Conservation (phyloP, 73 alveolate species). For the Paramecium biaurelia region DNA sequence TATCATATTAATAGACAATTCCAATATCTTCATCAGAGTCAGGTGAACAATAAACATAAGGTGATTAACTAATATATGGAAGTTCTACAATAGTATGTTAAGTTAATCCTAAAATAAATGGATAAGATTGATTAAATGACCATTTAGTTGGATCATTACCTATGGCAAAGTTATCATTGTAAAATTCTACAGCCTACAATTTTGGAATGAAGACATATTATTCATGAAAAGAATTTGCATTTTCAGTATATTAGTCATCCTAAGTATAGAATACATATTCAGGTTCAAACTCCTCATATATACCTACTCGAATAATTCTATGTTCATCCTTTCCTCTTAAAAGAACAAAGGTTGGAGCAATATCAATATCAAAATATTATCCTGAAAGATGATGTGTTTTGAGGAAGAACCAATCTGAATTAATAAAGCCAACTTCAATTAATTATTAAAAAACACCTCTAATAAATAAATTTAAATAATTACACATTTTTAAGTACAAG, state of each 20-base stretch:
- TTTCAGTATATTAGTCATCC: background rate
- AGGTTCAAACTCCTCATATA: slow-evolving; percentile 14
- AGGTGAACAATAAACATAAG: background rate
- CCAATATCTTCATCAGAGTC: background rate
- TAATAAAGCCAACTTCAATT: background rate
- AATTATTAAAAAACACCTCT: background rate
- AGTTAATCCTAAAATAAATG: slow-evolving; percentile 24
- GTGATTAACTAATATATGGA: background rate
- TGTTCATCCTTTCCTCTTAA: slow-evolving; percentile 29
- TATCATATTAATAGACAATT: background rate
- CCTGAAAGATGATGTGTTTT: background rate
- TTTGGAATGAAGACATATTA: slow-evolving; percentile 24
- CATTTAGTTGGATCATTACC: slow-evolving; percentile 29
- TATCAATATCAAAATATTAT: slow-evolving; percentile 26
- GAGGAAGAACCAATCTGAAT: background rate
- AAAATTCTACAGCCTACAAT: background rate
- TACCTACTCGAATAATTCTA: background rate
- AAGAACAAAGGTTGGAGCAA: background rate
- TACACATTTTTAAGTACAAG: background rate
- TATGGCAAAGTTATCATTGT: background rate
- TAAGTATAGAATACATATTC: background rate
- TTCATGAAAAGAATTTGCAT: slow-evolving; percentile 33
- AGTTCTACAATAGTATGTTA: slow-evolving; percentile 5
- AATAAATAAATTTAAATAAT: background rate
- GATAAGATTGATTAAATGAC: background rate